Conservation (phyloP, 148 eudicot species). For the Silene latifolia region DNA sequence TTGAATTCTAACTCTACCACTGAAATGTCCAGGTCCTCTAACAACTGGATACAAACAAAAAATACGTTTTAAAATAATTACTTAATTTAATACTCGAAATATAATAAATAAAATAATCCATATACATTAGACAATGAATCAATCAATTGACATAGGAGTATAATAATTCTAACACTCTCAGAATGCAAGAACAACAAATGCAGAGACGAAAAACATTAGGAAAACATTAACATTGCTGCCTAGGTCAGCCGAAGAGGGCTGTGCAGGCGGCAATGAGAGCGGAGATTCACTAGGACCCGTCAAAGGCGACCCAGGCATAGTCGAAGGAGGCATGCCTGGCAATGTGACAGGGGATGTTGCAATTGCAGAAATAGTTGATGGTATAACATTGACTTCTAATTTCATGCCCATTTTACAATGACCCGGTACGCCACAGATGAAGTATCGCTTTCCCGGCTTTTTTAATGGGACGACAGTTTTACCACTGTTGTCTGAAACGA, state of each 20-base stretch:
- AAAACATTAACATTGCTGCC: not conserved
- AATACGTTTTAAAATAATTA: too few species aligned
- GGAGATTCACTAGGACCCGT: not conserved
- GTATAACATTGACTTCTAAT: conserved; percentile 36
- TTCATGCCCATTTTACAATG: conserved; percentile 72
- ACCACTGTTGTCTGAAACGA: conserved; percentile 37
- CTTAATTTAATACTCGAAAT: too few species aligned
- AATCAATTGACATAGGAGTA: not conserved
- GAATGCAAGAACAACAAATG: not conserved
- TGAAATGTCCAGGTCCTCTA: too few species aligned
- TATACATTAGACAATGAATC: not conserved
- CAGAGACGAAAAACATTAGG: not conserved
- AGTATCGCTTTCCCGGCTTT: conserved; percentile 58
- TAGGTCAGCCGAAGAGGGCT: conserved; percentile 1
- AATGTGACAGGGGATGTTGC: conserved; percentile 29
- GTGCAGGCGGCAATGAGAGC: not conserved
- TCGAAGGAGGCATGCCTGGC: conserved; percentile 15
- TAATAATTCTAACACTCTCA: too few species aligned
- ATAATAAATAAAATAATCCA: not conserved
- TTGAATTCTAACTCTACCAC: too few species aligned
- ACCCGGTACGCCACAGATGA: conserved; percentile 52
- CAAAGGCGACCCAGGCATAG: not conserved
- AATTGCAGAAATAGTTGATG: conserved; percentile 8
- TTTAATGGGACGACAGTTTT: conserved; percentile 33
- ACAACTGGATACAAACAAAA: too few species aligned